phyloP scores from a whole-genome alignment of 2,329 filamentous ascomycete species.

The Monosporascus sp. region DNA sequence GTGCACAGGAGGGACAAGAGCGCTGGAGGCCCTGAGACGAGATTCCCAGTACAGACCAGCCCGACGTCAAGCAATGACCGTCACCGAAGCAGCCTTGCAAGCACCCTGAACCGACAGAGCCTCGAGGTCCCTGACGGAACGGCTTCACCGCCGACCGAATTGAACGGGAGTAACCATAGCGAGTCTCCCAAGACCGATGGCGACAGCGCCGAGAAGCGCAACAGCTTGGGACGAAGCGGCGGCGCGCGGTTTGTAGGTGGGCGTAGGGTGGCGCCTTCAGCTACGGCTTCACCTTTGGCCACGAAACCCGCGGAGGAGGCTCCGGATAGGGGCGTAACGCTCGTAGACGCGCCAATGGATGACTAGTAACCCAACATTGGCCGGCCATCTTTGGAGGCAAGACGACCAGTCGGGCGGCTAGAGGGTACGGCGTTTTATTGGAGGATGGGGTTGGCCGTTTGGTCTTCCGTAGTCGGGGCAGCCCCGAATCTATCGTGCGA shows the following conservation, averaged over 20 bases:
- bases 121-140: constrained; percentile 73
- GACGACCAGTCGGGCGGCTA: too few relatives aligned
- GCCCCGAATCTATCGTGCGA: too few relatives aligned
- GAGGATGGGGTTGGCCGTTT: too few relatives aligned
- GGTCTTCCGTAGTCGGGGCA: too few relatives aligned
- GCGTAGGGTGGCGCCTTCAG: constrained; percentile 37
- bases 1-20: constrained; percentile 77
- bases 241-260: constrained; percentile 47
- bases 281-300: constrained; percentile 15
- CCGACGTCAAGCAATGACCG: constrained; percentile 50
- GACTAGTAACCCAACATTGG: constrained; percentile 29
- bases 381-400: background rate
- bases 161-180: constrained; percentile 18
- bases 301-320: constrained; percentile 18
- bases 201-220: constrained; percentile 29
- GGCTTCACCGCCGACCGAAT: constrained; percentile 33
- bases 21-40: constrained; percentile 64
- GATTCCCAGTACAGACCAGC: constrained; percentile 76
- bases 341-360: constrained; percentile 49
- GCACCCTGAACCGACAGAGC: constrained; percentile 56
- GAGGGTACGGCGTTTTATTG: too few relatives aligned
- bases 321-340: constrained; percentile 39
- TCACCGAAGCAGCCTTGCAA: constrained; percentile 44
- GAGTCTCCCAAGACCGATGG: constrained; percentile 22
- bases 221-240: constrained; percentile 54